These are phyloP conservation scores for Talaromyces sp. DNA, from an alignment of 2,329 filamentous ascomycete species.

Conservation along the genomic window DNA sequence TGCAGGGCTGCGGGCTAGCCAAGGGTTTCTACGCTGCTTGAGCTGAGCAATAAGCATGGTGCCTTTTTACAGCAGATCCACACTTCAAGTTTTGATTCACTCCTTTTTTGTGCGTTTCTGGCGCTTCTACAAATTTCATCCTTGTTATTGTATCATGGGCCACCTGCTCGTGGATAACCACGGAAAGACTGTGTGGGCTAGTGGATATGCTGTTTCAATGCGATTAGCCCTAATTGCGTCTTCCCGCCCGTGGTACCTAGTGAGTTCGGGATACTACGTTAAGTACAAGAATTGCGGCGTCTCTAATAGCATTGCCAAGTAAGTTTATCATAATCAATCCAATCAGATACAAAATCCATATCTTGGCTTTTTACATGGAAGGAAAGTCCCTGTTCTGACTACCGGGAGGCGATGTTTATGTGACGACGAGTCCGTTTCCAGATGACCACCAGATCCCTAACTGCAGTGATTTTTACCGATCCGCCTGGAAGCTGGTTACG, in stretches of 20 bases:
- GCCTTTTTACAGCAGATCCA: neutral
- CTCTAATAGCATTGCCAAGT: neutral
- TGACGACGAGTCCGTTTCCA: neutral
- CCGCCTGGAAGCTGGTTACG: neutral
- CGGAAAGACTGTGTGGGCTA: neutral
- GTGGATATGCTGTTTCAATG: neutral
- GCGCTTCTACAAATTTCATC: neutral
- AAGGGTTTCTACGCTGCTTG: too few species aligned
- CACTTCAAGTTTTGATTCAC: neutral
- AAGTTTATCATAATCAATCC: neutral
- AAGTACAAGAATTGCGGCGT: neutral
- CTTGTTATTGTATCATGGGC: neutral
- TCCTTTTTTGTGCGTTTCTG: neutral
- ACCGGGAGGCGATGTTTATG: neutral
- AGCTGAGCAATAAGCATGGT: neutral
- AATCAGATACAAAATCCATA: neutral
- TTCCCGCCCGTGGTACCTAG: neutral
- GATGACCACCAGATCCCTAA: neutral
- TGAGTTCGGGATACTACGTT: neutral
- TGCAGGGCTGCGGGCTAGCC: neutral
- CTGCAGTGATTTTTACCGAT: neutral
- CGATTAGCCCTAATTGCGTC: neutral
- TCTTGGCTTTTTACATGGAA: neutral
- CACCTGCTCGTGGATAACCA: neutral
- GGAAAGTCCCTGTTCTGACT: neutral